Percentiles rank a stretch among this genome's conserved stretches.
phyloP scores from a whole-genome alignment of 257 asterid genomes.

The Plantago elongata region DNA sequence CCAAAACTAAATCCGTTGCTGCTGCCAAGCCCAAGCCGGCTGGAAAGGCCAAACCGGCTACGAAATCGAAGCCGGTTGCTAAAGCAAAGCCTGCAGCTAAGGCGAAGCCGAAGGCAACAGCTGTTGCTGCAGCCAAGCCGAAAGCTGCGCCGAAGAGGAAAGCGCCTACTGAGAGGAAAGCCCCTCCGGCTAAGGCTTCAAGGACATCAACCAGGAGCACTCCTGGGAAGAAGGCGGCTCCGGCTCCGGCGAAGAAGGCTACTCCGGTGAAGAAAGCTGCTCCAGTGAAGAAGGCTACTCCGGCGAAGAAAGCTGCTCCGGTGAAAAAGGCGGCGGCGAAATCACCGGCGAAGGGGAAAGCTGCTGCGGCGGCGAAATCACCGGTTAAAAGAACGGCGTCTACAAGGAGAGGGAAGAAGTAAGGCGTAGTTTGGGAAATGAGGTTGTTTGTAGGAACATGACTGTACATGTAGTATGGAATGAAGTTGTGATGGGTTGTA shows the following conservation, averaged over 20 bases:
- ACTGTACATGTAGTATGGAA: constrained; percentile 29
- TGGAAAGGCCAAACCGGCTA: constrained; percentile 6
- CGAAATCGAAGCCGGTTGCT: constrained; percentile 29
- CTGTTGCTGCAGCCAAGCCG: constrained; percentile 19
- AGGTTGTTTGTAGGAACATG: constrained; percentile 34
- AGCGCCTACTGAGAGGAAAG: constrained; percentile 37
- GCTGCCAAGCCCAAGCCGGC: constrained; percentile 25
- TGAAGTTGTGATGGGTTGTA: too few species aligned
- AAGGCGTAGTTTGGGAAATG: constrained; percentile 9
- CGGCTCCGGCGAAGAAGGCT: constrained; percentile 13
- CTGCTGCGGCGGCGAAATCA: constrained; percentile 34
- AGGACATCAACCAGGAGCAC: constrained; percentile 42
- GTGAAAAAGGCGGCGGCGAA: constrained; percentile 25
- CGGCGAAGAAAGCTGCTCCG: constrained; percentile 30
- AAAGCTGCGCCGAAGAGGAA: constrained; percentile 44
- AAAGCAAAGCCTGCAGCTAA: constrained; percentile 11
- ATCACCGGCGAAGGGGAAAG: constrained; percentile 27
- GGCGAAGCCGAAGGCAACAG: neutral
- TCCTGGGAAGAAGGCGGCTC: constrained; percentile 31
- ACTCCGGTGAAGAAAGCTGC: constrained; percentile 43
- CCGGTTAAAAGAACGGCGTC: constrained; percentile 22
- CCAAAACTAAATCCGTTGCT: constrained; percentile 21
- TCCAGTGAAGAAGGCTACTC: constrained; percentile 33
- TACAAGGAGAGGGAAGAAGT: constrained; percentile 41
- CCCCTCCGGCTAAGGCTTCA: constrained; percentile 51